These are phyloP conservation scores for Nymphaea thermarum DNA, from an alignment of 164 flowering plant species.

Conservation along the genomic window DNA sequence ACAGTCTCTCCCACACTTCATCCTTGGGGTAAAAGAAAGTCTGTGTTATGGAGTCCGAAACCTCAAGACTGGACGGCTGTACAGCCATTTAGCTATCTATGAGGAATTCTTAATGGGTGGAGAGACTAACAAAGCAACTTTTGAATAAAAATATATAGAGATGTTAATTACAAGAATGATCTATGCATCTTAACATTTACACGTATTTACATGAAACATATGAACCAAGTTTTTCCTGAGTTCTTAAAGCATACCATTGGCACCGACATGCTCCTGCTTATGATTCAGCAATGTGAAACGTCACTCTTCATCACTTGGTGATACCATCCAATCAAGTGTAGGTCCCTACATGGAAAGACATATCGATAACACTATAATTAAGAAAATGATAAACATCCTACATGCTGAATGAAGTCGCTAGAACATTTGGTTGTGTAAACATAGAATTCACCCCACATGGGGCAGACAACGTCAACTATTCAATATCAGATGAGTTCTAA, in stretches of 20 bases:
- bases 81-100: too few relatives aligned
- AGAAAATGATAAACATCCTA: not conserved
- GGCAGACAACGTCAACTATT: not conserved
- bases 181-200: too few relatives aligned
- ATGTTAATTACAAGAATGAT: not conserved
- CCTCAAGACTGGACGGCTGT: too few relatives aligned
- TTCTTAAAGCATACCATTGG: too few relatives aligned
- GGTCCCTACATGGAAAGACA: constrained; percentile 38
- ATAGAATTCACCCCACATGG: not conserved
- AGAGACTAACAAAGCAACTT: not conserved
- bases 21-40: too few relatives aligned
- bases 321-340: constrained; percentile 47
- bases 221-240: too few relatives aligned
- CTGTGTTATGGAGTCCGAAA: too few relatives aligned
- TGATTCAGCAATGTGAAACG: not conserved
- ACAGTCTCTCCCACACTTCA: too few relatives aligned
- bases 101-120: too few relatives aligned
- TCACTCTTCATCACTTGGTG: constrained; percentile 20
- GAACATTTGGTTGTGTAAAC: not conserved
- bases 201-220: too few relatives aligned
- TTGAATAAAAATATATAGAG: not conserved
- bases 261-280: too few relatives aligned
- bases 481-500: not conserved
- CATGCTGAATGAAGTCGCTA: not conserved
- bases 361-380: not conserved